Evolutionary conservation across 495 filamentous ascomycete genomes (phyloP).

Genomic region (Neohortaea acidophila): DNA sequence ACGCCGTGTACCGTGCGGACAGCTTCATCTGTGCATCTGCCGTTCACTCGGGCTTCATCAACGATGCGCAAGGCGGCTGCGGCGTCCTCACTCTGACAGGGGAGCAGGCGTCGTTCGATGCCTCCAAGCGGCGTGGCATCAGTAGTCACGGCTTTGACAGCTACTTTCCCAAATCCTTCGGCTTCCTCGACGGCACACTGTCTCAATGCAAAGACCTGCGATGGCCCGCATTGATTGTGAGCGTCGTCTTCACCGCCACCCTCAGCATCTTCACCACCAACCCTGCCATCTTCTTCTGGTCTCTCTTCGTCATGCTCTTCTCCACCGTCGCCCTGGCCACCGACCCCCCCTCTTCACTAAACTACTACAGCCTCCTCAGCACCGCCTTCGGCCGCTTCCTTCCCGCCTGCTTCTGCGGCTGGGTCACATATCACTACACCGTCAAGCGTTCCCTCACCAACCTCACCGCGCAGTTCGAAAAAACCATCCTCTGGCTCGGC

Average conservation of each 20-base stretch:
- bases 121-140: constrained; percentile 23
- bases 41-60: constrained; percentile 30
- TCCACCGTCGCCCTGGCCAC: constrained; percentile 31
- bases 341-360: constrained; percentile 26
- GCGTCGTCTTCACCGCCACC: constrained; percentile 25
- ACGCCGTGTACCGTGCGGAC: constrained; percentile 28
- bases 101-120: constrained; percentile 22
- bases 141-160: constrained; percentile 25
- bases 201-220: constrained; percentile 28
- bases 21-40: constrained; percentile 31
- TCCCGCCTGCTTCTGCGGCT: constrained; percentile 28
- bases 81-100: constrained; percentile 27
- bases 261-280: constrained; percentile 30
- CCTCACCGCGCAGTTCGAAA: constrained; percentile 30
- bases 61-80: constrained; percentile 25
- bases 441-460: constrained; percentile 29
- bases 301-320: constrained; percentile 27
- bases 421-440: constrained; percentile 28
- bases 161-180: constrained; percentile 29
- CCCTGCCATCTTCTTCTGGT: constrained; percentile 28
- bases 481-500: constrained; percentile 31
- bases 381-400: constrained; percentile 29
- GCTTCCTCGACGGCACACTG: constrained; percentile 26
- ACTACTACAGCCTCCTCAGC: constrained; percentile 31
- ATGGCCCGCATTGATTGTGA: constrained; percentile 29